Evolutionary conservation across 805 yeast species (phyloP).

Genomic region (Hanseniaspora singularis): DNA sequence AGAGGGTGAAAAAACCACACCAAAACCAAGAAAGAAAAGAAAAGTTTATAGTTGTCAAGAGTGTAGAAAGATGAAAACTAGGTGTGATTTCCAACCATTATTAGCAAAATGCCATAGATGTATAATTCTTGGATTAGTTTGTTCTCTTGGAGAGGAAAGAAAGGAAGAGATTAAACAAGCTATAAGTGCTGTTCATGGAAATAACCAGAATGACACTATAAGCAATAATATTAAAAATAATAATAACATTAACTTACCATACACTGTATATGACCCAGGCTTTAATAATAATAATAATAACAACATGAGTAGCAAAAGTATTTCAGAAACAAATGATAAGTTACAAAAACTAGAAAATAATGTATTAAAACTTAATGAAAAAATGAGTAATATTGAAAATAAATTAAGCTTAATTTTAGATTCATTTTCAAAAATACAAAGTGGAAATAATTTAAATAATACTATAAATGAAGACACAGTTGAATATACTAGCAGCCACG

Average conservation of each 20-base stretch:
- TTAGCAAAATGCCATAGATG: slow-evolving; percentile 43
- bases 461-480: too few species aligned
- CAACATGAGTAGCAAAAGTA: background rate
- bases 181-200: slow-evolving; percentile 1
- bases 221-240: background rate
- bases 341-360: slow-evolving; percentile 2
- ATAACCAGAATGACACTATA: slow-evolving; percentile 1
- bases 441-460: too few species aligned
- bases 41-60: slow-evolving; percentile 37
- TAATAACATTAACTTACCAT: background rate
- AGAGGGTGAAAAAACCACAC: slow-evolving; percentile 1
- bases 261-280: background rate
- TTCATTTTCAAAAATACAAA: too few species aligned
- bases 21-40: slow-evolving; percentile 29
- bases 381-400: slow-evolving; percentile 5
- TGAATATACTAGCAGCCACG: slow-evolving; percentile 15
- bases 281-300: too few species aligned
- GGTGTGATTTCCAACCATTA: slow-evolving; percentile 41
- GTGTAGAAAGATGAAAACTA: slow-evolving; percentile 46
- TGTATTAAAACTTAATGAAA: background rate
- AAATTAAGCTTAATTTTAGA: background rate
- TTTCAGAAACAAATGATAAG: too few species aligned
- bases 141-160: slow-evolving; percentile 35
- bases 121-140: slow-evolving; percentile 34
- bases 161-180: slow-evolving; percentile 22